Base-by-base conservation (phyloP, 2,329 filamentous ascomycete genomes). In the Drechmeria coniospora region DNA sequence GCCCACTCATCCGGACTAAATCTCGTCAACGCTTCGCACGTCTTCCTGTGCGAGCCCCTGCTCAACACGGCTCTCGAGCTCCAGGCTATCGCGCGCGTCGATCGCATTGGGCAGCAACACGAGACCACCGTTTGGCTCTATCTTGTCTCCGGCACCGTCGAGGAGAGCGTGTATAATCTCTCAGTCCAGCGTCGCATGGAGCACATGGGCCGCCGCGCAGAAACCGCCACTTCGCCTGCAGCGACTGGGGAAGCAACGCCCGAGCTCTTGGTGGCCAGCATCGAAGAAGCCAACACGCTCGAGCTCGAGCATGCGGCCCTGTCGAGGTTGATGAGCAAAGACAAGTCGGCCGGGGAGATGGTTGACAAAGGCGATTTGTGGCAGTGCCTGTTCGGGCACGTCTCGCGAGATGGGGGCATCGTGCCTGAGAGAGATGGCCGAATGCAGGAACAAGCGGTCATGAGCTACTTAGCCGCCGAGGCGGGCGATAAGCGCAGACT, bases 81-180 rank as follows among this genome's bases (percentile, higher is more conserved):
- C 8, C 90, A 98, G 51, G 87, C 86, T 10, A 92, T 95, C 44
- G 86, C 87, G 1, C 78, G 90, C 31, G 86, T 98, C 2, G 84
- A 98, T 47, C 74, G 90, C 20, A 98, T 98, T 36, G 90, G 90
- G 0, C 90, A 95, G 52, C 65, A 76, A 36, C 74, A 80, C 28
- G 68, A 80, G 38, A 98, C 90, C 1, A 93, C 82, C 0, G 84
- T 95, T 1, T 95, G 86, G 79, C 78, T 94, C 51, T 95, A 95
- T 48, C 65, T 95, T 3, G 70, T 94, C n/a, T 73, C 78, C 11
- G 81, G 79, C 28, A 92, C 87, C 0, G 82, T 95, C 0, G 90
- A 98, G 46, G 79, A 92, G 54, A 79, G 79, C 2, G 92, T 95
- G 36, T 84, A 95, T 53, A 73, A 86, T 33, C 68, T 94, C 19